Evolutionary conservation across 345 rosid genomes (phyloP), one percentile per base, ranked within the genome.

Genomic region (Orychophragmus violaceus): DNA sequence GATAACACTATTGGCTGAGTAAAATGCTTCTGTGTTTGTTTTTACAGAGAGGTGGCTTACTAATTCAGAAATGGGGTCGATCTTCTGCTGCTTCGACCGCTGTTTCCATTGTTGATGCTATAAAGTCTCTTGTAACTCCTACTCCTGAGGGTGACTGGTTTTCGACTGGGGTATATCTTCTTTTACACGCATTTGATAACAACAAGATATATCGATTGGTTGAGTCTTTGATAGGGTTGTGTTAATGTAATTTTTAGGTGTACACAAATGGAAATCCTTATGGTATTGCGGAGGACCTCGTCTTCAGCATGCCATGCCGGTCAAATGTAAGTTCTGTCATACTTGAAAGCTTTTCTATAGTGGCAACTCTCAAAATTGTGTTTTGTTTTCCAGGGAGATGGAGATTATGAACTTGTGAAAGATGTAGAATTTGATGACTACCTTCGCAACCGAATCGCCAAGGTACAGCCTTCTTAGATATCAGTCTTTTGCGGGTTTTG

Each of bases 231-330:
- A 72, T 23, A 64, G 23, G 57, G 25, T 30, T 50, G 29, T 54
- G 16, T 10, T 49, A 36, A 48, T 70, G 55, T 57, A 51, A 64
- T n/a, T 8, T 49, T 57, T 65, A 94, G 99, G 99, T 94, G 46
- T 85, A 87, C 71, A 90, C 95, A 1, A 78, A 75, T 56, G 95
- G 97, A 55, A 94, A 94, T 78, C 95, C 91, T 12, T 94, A 85
- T 27, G 99, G 95, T 53, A 87, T 94, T 70, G 86, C 80, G 0
- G 93, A 94, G 64, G 99, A 72, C 59, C 82, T 88, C n/a, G 95
- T 94, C 51, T 94, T 90, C 82, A 94, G 99, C 81, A 84, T 90
- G 96, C 99, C 97, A n/a, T 94, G 97, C 86, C 75, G 93, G 70
- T 94, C 99, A 66, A 84, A 81, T 48, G 99, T 88, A 76, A 72